Evolutionary conservation across 257 asterid genomes (phyloP).

Genomic region (Solanum boliviense): DNA sequence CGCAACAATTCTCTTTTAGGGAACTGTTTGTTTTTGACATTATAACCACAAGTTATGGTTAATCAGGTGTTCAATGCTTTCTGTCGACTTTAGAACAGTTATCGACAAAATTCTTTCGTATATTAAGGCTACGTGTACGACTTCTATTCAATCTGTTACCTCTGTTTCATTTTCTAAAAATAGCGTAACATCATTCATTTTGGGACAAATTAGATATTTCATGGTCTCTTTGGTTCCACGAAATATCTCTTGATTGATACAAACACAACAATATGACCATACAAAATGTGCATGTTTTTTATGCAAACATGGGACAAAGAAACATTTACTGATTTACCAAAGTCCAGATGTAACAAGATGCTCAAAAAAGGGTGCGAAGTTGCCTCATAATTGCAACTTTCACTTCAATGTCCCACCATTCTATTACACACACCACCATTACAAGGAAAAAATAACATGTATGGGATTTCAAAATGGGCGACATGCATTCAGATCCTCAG

Average conservation of each 20-base stretch:
- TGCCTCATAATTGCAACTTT: neutral
- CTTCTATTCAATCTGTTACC: neutral
- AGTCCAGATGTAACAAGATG: neutral
- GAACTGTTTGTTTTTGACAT: neutral
- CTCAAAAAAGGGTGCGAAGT: neutral
- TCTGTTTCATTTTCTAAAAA: neutral
- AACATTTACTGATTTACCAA: neutral
- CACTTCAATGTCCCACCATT: neutral
- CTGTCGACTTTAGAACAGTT: neutral
- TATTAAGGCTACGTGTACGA: neutral
- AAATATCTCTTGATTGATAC: neutral
- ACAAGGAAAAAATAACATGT: neutral
- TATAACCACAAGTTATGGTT: neutral
- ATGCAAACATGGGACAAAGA: neutral
- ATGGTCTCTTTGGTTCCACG: neutral
- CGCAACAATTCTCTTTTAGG: neutral
- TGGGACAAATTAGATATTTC: neutral
- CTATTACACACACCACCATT: neutral
- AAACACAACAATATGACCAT: neutral
- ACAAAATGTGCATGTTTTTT: neutral
- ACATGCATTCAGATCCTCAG: neutral
- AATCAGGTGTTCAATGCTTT: neutral
- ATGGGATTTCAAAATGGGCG: neutral
- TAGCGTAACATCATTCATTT: neutral
- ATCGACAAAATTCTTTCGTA: neutral